Evolutionary conservation across 192 early-diverging fungal genomes (phyloP), one percentile per base, ranked within the genome.

Genomic region (Podila verticillata): DNA sequence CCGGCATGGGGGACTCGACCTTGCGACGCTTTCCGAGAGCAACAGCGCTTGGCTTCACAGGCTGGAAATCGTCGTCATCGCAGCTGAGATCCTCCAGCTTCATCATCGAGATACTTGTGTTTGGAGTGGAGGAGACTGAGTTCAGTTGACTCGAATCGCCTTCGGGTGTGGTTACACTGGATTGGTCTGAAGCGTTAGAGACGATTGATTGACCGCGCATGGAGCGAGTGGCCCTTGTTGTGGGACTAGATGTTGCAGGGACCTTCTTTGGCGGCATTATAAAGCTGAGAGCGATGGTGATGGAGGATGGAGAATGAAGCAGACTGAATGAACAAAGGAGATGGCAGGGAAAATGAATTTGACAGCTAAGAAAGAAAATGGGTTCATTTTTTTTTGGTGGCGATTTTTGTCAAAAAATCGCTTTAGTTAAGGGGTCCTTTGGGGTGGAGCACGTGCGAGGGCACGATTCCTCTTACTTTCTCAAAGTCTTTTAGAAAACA

Each of bases 191-290:
- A 7, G 59, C 31, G 7, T 47, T 19, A 2, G 69, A 54, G 30
- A 63, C 48, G 13, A 48, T 28, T 20, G 64, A 66, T 7, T 34
- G 68, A 31, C 57, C 62, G 44, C 64, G 68, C 31, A 47, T 36
- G 24, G 68, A 31, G 48, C 75, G 68, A 15, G 58, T 67, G 20
- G 60, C 19, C 26, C 69, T 65, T 3, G 64, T 39, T 15, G 57
- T n/a, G 22, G 36, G 54, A 22, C n/a, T n/a, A 12, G 63, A 39
- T 2, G 64, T 44, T 44, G 13, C 26, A 19, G 65, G n/a, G 24
- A 61, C n/a, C 70, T 72, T 80, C 63, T 80, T 80, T 36, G 77
- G 77, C 12, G 77, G 70, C 77, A 80, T 80, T 54, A 5, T 4
- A 24, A 2, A 5, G 2, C 19, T 32, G 28, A 22, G 31, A 61